These are phyloP conservation scores for Udeniomyces megalosporus DNA, from an alignment of 768 basidiomycete species.

Conservation along the genomic window DNA sequence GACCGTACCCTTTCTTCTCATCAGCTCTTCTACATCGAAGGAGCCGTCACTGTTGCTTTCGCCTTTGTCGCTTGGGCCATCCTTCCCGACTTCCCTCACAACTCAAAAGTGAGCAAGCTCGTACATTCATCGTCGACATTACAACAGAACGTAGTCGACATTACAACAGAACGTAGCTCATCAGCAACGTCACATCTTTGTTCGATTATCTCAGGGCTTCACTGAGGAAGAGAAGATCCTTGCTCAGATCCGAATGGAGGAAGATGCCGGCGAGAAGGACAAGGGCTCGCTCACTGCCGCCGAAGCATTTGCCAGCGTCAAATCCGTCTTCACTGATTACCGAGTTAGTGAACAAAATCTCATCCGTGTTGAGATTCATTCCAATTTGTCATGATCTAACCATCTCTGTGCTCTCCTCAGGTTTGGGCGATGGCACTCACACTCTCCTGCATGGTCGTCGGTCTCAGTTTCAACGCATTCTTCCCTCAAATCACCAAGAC, in stretches of 20 bases:
- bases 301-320: too few relatives aligned
- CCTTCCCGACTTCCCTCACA: constrained; percentile 7
- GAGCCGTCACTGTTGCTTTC: constrained; percentile 45
- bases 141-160: too few relatives aligned
- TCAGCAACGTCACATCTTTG: not conserved
- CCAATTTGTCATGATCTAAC: too few relatives aligned
- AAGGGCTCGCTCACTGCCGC: too few relatives aligned
- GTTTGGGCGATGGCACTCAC: not conserved
- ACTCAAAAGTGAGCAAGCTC: too few relatives aligned
- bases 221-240: constrained; percentile 25
- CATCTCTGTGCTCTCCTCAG: too few relatives aligned
- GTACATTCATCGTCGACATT: too few relatives aligned
- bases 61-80: constrained; percentile 40
- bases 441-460: constrained; percentile 7
- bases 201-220: constrained; percentile 19
- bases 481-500: constrained; percentile 45
- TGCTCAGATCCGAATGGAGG: constrained; percentile 33
- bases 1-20: too few relatives aligned
- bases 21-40: constrained; percentile 66
- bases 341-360: too few relatives aligned
- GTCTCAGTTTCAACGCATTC: constrained; percentile 16
- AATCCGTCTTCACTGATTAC: not conserved
- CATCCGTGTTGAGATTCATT: too few relatives aligned
- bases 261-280: constrained; percentile 8
- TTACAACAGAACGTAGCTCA: too few relatives aligned